Evolutionary conservation across 2,329 filamentous ascomycete genomes (phyloP), one percentile per base, ranked within the genome.

Genomic region (Sporothrix mexicana): DNA sequence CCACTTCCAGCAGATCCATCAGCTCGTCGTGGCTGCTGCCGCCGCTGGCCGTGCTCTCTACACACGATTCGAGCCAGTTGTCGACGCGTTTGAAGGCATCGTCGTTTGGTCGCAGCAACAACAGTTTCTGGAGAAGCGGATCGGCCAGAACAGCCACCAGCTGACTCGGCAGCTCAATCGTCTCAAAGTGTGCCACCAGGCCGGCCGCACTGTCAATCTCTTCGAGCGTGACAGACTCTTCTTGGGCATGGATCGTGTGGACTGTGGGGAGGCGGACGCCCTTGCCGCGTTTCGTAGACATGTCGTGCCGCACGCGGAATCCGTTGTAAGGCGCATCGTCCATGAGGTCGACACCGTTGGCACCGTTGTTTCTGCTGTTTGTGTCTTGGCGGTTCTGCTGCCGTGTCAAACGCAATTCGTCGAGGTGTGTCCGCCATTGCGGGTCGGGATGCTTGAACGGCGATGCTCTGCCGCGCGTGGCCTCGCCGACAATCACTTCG

Each of bases 101-200:
- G 17, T 83, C 81, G 49, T 88, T 86, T 1, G 90, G 87, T 68
- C 88, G 86, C 43, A 93, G 82, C n/a, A 92, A 82, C 47, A 93
- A 82, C 30, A 95, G 84, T 78, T 95, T 96, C 79, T 95, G 93
- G 1, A 95, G 86, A 43, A 97, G 83, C 2, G 91, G 91, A 78
- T 97, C 92, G 1, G 88, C 88, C 15, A 97, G 83, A 3, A 93
- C 89, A 5, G 94, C 92, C 55, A 94, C 89, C 1, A 97, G 85
- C 80, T 97, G 94, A 75, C 92, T 94, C 0, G 94, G 94, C 55
- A 94, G 83, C 80, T 96, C 92, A 36, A 97, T 90, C 76, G 87
- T 92, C 76, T 97, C 93, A 9, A 97, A 81, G 72, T 88, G 92
- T 61, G 88, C 87, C 6, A 94, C 90, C 74, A 97, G 91, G 68